phyloP scores from a whole-genome alignment of 2,329 filamentous ascomycete species.

The Ophiostoma perfectum region DNA sequence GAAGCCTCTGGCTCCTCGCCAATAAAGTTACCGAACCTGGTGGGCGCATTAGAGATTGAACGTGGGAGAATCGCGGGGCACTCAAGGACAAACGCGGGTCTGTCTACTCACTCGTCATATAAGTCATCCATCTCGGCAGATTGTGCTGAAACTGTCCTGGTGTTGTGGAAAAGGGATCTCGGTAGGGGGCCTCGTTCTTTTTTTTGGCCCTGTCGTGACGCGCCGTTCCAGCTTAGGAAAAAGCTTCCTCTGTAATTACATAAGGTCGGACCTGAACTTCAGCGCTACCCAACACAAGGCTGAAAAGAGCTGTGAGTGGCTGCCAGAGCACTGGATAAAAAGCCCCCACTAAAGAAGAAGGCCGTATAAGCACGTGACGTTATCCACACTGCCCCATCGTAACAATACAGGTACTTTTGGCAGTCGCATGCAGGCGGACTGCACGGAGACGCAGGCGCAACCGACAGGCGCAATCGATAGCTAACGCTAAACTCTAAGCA shows the following conservation, averaged over 20 bases:
- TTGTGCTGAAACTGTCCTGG: not conserved
- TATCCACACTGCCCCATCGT: not conserved
- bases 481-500: conserved; percentile 13
- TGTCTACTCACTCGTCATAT: conserved; percentile 72
- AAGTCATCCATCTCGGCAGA: conserved; percentile 69
- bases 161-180: not conserved
- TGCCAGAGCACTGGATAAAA: not conserved
- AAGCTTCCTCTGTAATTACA: conserved; percentile 15
- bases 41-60: conserved; percentile 17
- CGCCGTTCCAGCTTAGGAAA: conserved; percentile 16
- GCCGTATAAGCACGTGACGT: not conserved
- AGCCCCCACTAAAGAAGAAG: not conserved
- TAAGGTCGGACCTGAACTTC: conserved; percentile 5
- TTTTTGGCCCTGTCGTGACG: conserved; percentile 18
- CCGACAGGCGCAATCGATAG: conserved; percentile 9
- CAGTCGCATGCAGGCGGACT: not conserved
- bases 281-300: conserved; percentile 21
- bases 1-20: conserved; percentile 81
- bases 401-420: not conserved
- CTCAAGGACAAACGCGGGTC: not conserved
- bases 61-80: not conserved
- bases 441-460: conserved; percentile 5
- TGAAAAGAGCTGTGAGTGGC: conserved; percentile 21
- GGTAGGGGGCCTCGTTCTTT: not conserved
- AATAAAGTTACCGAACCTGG: conserved; percentile 95